Percentiles rank a stretch among this genome's conserved stretches.
Conservation (phyloP, 108 stramenopile species). For the Nitzschia sp. region DNA sequence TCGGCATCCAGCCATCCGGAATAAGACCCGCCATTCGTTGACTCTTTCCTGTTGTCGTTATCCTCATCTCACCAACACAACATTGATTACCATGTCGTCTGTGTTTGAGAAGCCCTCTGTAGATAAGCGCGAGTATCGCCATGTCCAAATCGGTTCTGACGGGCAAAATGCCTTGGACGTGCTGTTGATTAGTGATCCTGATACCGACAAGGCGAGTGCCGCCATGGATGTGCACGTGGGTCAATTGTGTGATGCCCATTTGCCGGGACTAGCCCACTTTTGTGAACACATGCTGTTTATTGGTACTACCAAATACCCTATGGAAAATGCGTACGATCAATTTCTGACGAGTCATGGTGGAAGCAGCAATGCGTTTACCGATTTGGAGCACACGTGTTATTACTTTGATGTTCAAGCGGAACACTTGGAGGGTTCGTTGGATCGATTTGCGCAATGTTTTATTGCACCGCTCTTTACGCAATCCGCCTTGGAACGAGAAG, state of each 20-base stretch:
- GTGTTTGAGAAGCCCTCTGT: constrained; percentile 24
- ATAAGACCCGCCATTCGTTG: too few species aligned
- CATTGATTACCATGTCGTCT: too few species aligned
- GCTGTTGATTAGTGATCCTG: constrained; percentile 48
- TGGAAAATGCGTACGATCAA: constrained; percentile 70
- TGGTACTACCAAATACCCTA: constrained; percentile 47
- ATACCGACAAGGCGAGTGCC: constrained; percentile 66
- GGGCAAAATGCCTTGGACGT: constrained; percentile 7
- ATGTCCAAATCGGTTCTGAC: constrained; percentile 10
- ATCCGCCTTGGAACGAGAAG: constrained; percentile 73
- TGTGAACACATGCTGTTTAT: constrained; percentile 81
- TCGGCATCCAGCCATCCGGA: too few species aligned
- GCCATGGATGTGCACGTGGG: constrained; percentile 64
- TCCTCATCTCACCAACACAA: too few species aligned
- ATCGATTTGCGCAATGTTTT: constrained; percentile 88
- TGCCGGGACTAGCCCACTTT: constrained; percentile 76
- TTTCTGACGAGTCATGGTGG: constrained; percentile 78
- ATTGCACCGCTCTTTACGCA: constrained; percentile 75
- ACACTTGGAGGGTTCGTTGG: constrained; percentile 71
- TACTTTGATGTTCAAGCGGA: constrained; percentile 76
- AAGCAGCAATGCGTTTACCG: constrained; percentile 84
- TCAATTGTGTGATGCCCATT: constrained; percentile 32
- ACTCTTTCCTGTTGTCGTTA: too few species aligned
- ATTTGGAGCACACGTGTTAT: constrained; percentile 79
- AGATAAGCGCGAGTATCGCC: constrained; percentile 32